These are phyloP conservation scores for Penicillium corylophilum DNA, from an alignment of 2,329 filamentous ascomycete species.

Conservation along the genomic window DNA sequence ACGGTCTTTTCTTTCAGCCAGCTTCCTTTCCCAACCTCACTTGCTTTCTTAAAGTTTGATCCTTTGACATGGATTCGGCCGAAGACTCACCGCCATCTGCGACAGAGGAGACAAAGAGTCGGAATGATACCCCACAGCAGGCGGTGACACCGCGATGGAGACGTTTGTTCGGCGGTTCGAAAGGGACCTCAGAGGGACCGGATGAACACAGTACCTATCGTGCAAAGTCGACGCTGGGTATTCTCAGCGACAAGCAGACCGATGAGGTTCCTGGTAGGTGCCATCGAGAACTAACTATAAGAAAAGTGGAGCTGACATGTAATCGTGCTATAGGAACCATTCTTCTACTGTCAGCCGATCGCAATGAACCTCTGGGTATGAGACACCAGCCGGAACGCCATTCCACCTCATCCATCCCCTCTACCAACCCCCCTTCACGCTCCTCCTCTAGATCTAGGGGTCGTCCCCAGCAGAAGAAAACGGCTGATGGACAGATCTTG, in stretches of 20 bases:
- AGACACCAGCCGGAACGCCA: slow-evolving; percentile 62
- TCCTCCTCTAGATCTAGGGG: slow-evolving; percentile 37
- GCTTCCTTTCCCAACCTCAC: background rate
- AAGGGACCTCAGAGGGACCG: slow-evolving; percentile 2
- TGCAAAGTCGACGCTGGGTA: slow-evolving; percentile 65
- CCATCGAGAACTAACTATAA: background rate
- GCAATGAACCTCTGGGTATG: slow-evolving; percentile 63
- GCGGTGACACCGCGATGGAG: slow-evolving; percentile 18
- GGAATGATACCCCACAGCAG: background rate
- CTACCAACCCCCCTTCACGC: slow-evolving; percentile 40
- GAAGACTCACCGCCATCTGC: slow-evolving; percentile 1
- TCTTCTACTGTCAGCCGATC: slow-evolving; percentile 59
- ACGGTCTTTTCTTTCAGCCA: background rate
- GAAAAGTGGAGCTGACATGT: slow-evolving; percentile 2
- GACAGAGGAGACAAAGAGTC: background rate
- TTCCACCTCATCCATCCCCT: slow-evolving; percentile 56
- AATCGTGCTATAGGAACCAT: slow-evolving; percentile 53
- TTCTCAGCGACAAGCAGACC: slow-evolving; percentile 75
- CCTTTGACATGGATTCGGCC: slow-evolving; percentile 5
- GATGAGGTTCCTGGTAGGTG: slow-evolving; percentile 80
- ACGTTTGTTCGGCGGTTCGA: slow-evolving; percentile 15
- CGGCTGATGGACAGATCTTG: slow-evolving; percentile 77
- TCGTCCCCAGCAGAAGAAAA: slow-evolving; percentile 64
- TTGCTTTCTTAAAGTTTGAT: background rate
- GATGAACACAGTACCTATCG: slow-evolving; percentile 28